phyloP scores from a whole-genome alignment of 257 asterid species.

The Solanum paucissectum region DNA sequence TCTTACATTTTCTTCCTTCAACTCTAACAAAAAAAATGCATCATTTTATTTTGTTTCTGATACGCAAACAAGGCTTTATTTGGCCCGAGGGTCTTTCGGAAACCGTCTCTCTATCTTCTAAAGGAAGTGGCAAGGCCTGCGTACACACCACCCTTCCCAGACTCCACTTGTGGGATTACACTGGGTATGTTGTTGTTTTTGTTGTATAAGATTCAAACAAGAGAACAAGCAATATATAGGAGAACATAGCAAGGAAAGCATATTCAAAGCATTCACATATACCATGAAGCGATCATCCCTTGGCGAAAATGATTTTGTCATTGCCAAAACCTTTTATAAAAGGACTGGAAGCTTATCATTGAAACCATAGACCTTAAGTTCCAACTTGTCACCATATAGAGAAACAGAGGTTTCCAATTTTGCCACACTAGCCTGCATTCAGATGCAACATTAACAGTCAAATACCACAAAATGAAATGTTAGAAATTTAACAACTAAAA shows the following conservation, averaged over 20 bases:
- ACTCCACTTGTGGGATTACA: too few relatives aligned
- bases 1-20: too few relatives aligned
- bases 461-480: background rate
- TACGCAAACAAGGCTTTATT: background rate
- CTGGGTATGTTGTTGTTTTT: too few relatives aligned
- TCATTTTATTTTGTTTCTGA: too few relatives aligned
- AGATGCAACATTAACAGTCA: background rate
- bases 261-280: constrained; percentile 5
- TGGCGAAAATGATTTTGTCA: constrained; percentile 60
- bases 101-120: too few relatives aligned
- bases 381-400: constrained; percentile 78
- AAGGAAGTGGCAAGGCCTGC: too few relatives aligned
- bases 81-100: too few relatives aligned
- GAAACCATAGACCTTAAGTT: constrained; percentile 89
- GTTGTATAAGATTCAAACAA: background rate
- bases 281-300: constrained; percentile 90
- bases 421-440: constrained; percentile 85
- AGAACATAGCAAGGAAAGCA: background rate
- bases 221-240: background rate
- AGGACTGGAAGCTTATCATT: constrained; percentile 88
- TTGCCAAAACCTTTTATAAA: constrained; percentile 58
- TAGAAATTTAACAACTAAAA: background rate
- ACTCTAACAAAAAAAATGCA: too few relatives aligned
- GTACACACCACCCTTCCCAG: too few relatives aligned
- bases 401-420: constrained; percentile 86